phyloP scores from a whole-genome alignment of 305 asterid genomes.

The Fraxinus albicans region DNA sequence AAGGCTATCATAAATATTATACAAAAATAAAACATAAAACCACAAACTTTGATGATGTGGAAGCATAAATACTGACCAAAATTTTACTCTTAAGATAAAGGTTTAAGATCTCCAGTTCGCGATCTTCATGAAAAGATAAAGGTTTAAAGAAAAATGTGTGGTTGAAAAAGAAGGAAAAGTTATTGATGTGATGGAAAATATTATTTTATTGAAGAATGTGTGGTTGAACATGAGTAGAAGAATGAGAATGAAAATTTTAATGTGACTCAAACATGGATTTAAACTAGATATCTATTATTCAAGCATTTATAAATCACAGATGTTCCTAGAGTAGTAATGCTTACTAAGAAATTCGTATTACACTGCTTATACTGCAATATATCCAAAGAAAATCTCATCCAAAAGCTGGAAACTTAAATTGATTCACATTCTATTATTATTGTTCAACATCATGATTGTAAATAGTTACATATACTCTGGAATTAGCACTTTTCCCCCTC shows the following conservation, averaged over 20 bases:
- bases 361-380: background rate
- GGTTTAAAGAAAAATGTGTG: too few species aligned
- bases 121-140: too few species aligned
- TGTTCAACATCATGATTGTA: background rate
- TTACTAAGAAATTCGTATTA: background rate
- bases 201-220: too few species aligned
- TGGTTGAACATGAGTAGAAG: too few species aligned
- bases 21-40: background rate
- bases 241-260: too few species aligned
- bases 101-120: background rate
- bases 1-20: background rate
- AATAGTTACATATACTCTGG: background rate
- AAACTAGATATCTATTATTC: background rate
- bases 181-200: too few species aligned
- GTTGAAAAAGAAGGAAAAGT: too few species aligned
- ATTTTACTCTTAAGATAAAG: background rate
- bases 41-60: background rate
- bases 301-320: constrained; percentile 2
- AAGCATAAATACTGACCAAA: background rate
- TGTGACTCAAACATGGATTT: too few species aligned
- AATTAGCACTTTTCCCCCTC: background rate
- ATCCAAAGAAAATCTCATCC: background rate
- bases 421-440: background rate
- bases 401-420: background rate
- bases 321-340: background rate